A percentile compares a stretch with the other conserved stretches of the same genome.
Conservation (phyloP, 768 basidiomycete genomes). For the Candolleomyces efflorescens region DNA sequence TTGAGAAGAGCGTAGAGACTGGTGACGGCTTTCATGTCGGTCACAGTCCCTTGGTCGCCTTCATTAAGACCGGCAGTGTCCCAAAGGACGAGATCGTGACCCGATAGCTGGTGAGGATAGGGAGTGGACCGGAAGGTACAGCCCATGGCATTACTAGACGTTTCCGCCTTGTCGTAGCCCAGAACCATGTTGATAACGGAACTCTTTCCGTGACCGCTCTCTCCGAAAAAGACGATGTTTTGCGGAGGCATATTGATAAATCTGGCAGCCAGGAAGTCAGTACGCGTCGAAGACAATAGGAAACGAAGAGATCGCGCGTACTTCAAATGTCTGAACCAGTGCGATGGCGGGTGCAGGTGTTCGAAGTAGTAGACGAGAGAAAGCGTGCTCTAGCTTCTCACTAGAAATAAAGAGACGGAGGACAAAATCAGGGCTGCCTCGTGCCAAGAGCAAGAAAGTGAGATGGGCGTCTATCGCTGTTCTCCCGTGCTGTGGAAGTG, state of each 20-base stretch:
- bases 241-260: not conserved
- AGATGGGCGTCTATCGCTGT: too few species aligned
- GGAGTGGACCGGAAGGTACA: constrained; percentile 27
- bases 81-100: constrained; percentile 22
- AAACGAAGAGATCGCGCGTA: too few species aligned
- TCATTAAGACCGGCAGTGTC: constrained; percentile 39
- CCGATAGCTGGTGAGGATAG: constrained; percentile 21
- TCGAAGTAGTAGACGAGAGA: too few species aligned
- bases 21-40: constrained; percentile 4
- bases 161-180: constrained; percentile 19
- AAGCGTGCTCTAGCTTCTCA: too few species aligned
- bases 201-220: constrained; percentile 27
- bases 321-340: too few species aligned
- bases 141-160: constrained; percentile 26
- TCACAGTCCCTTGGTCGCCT: constrained; percentile 15
- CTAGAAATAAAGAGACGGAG: too few species aligned
- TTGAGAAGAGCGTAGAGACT: constrained; percentile 27
- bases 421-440: too few species aligned
- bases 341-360: too few species aligned
- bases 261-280: too few species aligned
- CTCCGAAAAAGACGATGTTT: constrained; percentile 34
- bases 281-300: too few species aligned
- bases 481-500: too few species aligned
- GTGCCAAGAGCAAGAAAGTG: too few species aligned
- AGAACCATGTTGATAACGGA: constrained; percentile 30